Conservation (phyloP, 139 green algal genomes). For the Closterium sp. region DNA sequence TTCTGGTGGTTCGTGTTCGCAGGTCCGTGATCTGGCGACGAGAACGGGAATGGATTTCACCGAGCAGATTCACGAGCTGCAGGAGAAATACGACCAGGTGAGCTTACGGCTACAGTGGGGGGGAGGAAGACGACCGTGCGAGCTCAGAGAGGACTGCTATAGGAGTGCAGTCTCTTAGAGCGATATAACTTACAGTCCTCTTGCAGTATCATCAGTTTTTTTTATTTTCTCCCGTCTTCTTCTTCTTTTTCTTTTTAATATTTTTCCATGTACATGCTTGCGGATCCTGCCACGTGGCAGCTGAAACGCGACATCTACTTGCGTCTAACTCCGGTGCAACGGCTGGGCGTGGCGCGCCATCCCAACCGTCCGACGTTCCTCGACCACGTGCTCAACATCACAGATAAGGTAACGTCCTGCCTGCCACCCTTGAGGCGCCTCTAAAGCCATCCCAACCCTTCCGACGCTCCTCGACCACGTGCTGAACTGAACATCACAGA, state of each 20-base stretch:
- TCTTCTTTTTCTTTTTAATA: conserved; percentile 21
- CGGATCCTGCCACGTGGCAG: conserved; percentile 62
- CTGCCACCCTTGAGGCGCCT: not conserved
- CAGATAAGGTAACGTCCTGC: conserved; percentile 72
- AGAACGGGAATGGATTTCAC: conserved; percentile 49
- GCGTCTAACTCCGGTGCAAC: conserved; percentile 85
- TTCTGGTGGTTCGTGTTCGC: not conserved
- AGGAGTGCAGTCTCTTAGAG: too few relatives aligned
- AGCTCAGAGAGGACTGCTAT: too few relatives aligned
- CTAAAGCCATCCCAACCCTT: conserved; percentile 90
- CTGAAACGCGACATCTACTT: conserved; percentile 89
- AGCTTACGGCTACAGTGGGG: too few relatives aligned
- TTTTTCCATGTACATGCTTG: conserved; percentile 22
- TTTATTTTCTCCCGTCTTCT: not conserved
- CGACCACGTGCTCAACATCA: conserved; percentile 96
- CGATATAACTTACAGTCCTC: too few relatives aligned
- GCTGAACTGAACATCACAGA: conserved; percentile 66
- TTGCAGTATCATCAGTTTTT: not conserved
- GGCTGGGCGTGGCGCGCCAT: conserved; percentile 90
- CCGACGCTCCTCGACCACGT: conserved; percentile 96
- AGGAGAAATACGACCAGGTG: conserved; percentile 47
- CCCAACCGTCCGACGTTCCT: conserved; percentile 94
- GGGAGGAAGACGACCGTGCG: too few relatives aligned
- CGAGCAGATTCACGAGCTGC: conserved; percentile 44
- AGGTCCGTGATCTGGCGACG: conserved; percentile 36